Evolutionary conservation across 2,329 filamentous ascomycete genomes (phyloP).

Genomic region (Alternaria atra): DNA sequence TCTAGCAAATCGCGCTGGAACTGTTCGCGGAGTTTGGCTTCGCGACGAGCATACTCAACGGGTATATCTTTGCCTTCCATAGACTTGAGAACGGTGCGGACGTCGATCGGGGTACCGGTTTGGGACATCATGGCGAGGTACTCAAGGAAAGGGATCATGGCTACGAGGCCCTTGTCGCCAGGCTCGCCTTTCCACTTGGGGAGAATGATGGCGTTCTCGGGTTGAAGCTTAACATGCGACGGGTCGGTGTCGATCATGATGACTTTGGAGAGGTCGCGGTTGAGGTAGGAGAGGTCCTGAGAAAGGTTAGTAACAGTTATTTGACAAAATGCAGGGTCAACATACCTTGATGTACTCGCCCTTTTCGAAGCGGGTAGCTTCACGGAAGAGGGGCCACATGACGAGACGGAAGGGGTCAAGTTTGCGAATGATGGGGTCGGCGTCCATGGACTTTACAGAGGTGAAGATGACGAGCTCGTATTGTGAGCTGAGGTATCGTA

Average conservation of each 20-base stretch:
- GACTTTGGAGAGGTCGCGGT: slow-evolving; percentile 93
- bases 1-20: slow-evolving; percentile 81
- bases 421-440: slow-evolving; percentile 88
- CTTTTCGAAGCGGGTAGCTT: slow-evolving; percentile 96
- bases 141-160: slow-evolving; percentile 94
- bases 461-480: slow-evolving; percentile 98
- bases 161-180: slow-evolving; percentile 85
- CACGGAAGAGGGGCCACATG: slow-evolving; percentile 92
- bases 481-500: slow-evolving; percentile 96
- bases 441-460: slow-evolving; percentile 81
- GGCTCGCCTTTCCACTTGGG: slow-evolving; percentile 88
- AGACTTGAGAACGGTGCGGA: slow-evolving; percentile 84
- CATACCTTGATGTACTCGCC: slow-evolving; percentile 94
- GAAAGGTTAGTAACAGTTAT: slow-evolving; percentile 20
- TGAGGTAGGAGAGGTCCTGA: slow-evolving; percentile 95
- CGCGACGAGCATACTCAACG: slow-evolving; percentile 85
- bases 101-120: slow-evolving; percentile 74
- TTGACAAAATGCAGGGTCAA: neutral
- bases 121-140: slow-evolving; percentile 86
- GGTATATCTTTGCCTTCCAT: slow-evolving; percentile 92
- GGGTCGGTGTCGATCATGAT: slow-evolving; percentile 91
- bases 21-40: slow-evolving; percentile 83
- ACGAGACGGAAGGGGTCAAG: slow-evolving; percentile 95
- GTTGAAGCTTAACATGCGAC: slow-evolving; percentile 83
- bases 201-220: slow-evolving; percentile 94